These are phyloP conservation scores for Spathaspora boniae DNA, from an alignment of 805 yeast genomes.

Conservation along the genomic window DNA sequence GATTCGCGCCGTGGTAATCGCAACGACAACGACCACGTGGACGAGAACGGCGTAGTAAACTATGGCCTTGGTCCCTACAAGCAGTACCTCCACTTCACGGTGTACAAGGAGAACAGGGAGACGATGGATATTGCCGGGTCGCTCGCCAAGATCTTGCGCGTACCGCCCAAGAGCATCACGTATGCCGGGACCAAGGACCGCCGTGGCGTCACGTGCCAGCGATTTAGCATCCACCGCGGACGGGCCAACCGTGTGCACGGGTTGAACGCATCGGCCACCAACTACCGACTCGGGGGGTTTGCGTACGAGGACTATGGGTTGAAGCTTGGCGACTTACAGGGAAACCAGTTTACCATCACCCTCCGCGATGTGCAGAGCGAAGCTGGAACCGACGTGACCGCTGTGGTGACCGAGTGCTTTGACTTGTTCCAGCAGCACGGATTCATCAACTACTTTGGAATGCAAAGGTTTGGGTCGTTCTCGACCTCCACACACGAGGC, in stretches of 20 bases:
- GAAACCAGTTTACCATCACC: conserved; percentile 86
- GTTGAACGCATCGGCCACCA: conserved; percentile 66
- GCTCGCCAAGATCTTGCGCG: conserved; percentile 66
- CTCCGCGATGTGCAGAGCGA: conserved; percentile 63
- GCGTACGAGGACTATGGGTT: conserved; percentile 59
- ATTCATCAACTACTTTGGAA: conserved; percentile 92
- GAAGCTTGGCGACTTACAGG: conserved; percentile 77
- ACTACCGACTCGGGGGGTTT: conserved; percentile 79
- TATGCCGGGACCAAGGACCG: conserved; percentile 97
- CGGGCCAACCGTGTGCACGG: conserved; percentile 72
- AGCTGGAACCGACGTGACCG: conserved; percentile 32
- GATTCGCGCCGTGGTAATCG: conserved; percentile 20
- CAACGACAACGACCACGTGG: conserved; percentile 37
- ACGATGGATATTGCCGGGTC: conserved; percentile 91
- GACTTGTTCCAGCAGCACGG: conserved; percentile 62
- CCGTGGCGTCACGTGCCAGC: conserved; percentile 92
- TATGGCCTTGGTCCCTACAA: conserved; percentile 74
- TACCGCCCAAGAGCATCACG: conserved; percentile 67
- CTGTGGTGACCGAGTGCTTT: conserved; percentile 49
- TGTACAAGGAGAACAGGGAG: conserved; percentile 93
- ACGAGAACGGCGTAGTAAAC: conserved; percentile 52
- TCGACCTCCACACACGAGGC: conserved; percentile 86
- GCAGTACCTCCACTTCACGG: conserved; percentile 66
- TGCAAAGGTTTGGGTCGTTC: conserved; percentile 97
- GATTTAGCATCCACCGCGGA: conserved; percentile 63